These are phyloP conservation scores for Nigrospora sphaerica DNA, from an alignment of 2,329 filamentous ascomycete species.

Conservation along the genomic window DNA sequence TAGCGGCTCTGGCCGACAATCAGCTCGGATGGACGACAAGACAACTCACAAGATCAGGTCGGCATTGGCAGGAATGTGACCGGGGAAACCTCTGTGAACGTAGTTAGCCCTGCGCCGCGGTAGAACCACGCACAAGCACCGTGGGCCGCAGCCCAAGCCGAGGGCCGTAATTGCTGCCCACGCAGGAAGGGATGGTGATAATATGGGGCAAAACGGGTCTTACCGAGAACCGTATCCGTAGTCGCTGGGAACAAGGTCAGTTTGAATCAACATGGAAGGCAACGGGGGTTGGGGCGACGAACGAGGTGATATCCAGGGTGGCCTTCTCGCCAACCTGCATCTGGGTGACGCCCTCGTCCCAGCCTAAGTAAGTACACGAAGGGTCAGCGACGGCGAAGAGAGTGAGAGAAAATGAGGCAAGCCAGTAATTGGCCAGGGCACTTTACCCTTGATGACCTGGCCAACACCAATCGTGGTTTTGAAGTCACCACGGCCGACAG, in stretches of 20 bases:
- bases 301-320: constrained; percentile 74
- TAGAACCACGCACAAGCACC: neutral
- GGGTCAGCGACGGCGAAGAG: constrained; percentile 4
- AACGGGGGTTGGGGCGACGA: constrained; percentile 1
- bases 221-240: constrained; percentile 25
- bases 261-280: neutral
- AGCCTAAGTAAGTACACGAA: constrained; percentile 49
- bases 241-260: constrained; percentile 11
- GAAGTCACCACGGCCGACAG: constrained; percentile 71
- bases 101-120: neutral
- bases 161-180: too few relatives aligned
- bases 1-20: neutral
- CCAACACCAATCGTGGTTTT: constrained; percentile 72
- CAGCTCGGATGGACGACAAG: neutral
- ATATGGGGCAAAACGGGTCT: constrained; percentile 2
- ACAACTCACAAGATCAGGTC: constrained; percentile 21
- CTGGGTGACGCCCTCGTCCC: constrained; percentile 75
- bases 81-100: constrained; percentile 14
- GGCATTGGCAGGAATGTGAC: constrained; percentile 21
- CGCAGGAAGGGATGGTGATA: neutral
- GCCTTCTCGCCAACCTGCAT: constrained; percentile 93
- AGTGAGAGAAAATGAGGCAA: too few relatives aligned
- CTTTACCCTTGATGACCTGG: constrained; percentile 74
- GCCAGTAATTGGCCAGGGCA: neutral
- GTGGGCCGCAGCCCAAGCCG: neutral